Conservation (phyloP, 805 yeast genomes). For the Yarrowia bubula region DNA sequence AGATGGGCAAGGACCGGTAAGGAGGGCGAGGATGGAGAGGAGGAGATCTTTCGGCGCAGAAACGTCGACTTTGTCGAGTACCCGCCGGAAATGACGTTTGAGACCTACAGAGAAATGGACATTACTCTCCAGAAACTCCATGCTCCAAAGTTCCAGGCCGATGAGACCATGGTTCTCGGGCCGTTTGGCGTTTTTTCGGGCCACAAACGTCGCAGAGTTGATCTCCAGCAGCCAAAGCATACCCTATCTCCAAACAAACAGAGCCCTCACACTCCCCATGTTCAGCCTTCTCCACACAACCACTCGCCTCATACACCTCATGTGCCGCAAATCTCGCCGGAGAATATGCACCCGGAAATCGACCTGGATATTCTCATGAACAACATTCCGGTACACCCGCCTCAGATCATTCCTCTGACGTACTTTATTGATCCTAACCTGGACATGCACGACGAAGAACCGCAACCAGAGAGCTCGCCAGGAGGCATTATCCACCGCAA, state of each 20-base stretch:
- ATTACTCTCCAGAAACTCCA: conserved; percentile 59
- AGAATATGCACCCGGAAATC: background rate
- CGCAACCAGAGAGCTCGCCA: background rate
- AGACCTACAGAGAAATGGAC: conserved; percentile 82
- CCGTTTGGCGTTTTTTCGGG: conserved; percentile 83
- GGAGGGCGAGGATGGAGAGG: conserved; percentile 37
- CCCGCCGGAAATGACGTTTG: conserved; percentile 56
- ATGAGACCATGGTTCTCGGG: conserved; percentile 57
- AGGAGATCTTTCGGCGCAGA: conserved; percentile 60
- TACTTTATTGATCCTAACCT: conserved; percentile 12
- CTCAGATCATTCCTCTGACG: conserved; percentile 1
- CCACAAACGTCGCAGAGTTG: background rate
- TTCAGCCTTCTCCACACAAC: background rate
- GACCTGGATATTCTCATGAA: conserved; percentile 17
- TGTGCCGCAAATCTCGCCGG: background rate
- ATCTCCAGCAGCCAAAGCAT: background rate
- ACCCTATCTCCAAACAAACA: background rate
- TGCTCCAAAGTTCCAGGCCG: conserved; percentile 44
- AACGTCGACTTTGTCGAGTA: conserved; percentile 60
- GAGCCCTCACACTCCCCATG: background rate
- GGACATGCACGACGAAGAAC: background rate
- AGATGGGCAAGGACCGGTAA: conserved; percentile 56
- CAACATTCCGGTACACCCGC: conserved; percentile 14
- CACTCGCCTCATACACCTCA: background rate
- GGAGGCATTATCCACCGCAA: conserved; percentile 20